Base-by-base conservation (phyloP, 2,329 filamentous ascomycete genomes). In the Ophiocordyceps sinensis region DNA sequence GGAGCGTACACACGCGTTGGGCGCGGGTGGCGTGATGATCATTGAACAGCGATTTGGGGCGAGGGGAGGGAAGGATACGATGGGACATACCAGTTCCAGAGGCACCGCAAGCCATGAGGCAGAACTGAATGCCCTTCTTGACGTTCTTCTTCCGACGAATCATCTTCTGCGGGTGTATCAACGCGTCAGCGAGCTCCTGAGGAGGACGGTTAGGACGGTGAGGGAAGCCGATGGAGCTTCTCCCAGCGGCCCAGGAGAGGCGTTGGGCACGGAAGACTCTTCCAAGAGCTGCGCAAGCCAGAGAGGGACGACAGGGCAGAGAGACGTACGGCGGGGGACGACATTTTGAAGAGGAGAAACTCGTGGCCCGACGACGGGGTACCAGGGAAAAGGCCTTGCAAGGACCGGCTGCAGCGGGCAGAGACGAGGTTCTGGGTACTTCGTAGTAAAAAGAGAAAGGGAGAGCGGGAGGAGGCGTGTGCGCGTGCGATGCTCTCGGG, bases 121-220 rank as follows among this genome's bases (percentile, higher is more conserved):
- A 96, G 74, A 98, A 98, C 75, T 98, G 91, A 62, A 98, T 96
- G 62, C 91, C 91, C 79, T 95, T 95, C 84, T 95, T 95, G 71
- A 98, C 89, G 77, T 98, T 96, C 85, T 98, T 98, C 89, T 98
- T 98, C 69, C 86, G 83, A 70, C 91, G 88, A 64, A 95, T 88
- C 84, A 94, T 91, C 68, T 93, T 85, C 79, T 86, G 32, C 31
- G 11, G 12, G 12, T n/a, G 11, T 2, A 15, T 15, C 13, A 14
- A 29, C 30, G 21, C n/a, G 52, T 63, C 43, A 62, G 57, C 49
- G 44, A 45, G 29, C 47, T 32, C 15, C 28, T 4, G 28, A 17
- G n/a, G n/a, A n/a, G n/a, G n/a, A n/a, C n/a, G n/a, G n/a, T n/a
- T n/a, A 12, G 7, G 14, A 29, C 15, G 13, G 32, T 4, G 5